Evolutionary conservation across 2,329 filamentous ascomycete species (phyloP).

Genomic region (Aspergillus eucalypticola): DNA sequence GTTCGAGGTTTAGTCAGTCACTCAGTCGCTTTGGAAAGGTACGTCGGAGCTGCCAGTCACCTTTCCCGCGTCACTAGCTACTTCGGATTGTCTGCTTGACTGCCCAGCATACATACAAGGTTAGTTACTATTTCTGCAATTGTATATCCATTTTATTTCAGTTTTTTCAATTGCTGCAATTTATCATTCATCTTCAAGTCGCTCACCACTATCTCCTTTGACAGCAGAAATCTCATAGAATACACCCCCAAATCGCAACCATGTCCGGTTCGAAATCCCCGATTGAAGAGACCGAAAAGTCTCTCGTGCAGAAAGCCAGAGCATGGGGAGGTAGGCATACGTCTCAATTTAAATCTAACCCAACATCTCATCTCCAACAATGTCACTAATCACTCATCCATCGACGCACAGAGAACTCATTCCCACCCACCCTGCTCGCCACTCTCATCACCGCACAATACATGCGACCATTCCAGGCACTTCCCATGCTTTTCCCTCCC

Average conservation of each 20-base stretch:
- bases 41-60: neutral
- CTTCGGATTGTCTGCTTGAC: too few species aligned
- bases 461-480: conserved; percentile 63
- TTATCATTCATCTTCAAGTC: too few species aligned
- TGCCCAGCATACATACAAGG: neutral
- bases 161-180: neutral
- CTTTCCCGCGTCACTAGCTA: too few species aligned
- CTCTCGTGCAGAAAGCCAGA: conserved; percentile 40
- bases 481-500: conserved; percentile 69
- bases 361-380: neutral
- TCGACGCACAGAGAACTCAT: conserved; percentile 56
- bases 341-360: too few species aligned
- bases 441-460: conserved; percentile 67
- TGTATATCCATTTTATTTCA: neutral
- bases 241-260: conserved; percentile 8
- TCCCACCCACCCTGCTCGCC: conserved; percentile 65
- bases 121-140: neutral
- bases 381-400: neutral
- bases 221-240: too few species aligned
- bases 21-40: conserved; percentile 15
- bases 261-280: conserved; percentile 32
- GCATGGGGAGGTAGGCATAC: conserved; percentile 45
- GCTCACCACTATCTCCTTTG: too few species aligned
- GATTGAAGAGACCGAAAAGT: conserved; percentile 39
- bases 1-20: too few species aligned